Percentiles rank a stretch among this genome's conserved stretches.
Evolutionary conservation across 2,329 filamentous ascomycete species (phyloP).

Genomic region (Sphaceloma murrayae): DNA sequence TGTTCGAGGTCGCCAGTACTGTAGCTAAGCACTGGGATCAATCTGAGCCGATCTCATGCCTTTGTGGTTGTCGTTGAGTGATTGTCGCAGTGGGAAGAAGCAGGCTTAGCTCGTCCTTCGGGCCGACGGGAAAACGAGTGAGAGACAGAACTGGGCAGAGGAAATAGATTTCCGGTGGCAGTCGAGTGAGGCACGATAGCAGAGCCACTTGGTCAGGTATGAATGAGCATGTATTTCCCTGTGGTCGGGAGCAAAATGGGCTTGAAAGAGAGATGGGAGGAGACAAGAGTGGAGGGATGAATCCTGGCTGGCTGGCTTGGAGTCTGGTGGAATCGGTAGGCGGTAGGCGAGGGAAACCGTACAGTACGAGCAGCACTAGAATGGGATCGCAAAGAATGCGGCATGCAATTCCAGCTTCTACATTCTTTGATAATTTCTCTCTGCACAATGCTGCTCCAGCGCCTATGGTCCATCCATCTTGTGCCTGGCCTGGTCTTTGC

Average conservation of each 20-base stretch:
- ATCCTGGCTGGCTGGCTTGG: constrained; percentile 12
- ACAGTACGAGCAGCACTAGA: constrained; percentile 13
- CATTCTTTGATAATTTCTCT: no score
- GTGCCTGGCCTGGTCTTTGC: constrained; percentile 1
- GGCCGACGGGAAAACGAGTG: constrained; percentile 1
- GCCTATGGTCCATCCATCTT: no score
- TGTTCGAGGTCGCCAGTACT: constrained; percentile 14
- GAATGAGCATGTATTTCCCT: constrained; percentile 6
- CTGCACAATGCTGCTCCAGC: no score
- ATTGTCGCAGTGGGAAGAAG: constrained; percentile 9
- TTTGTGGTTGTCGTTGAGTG: constrained; percentile 1
- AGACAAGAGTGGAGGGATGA: constrained; percentile 14
- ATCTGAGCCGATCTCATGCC: constrained; percentile 9
- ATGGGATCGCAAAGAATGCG: constrained; percentile 7
- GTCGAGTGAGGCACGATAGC: not conserved
- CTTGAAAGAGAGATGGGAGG: constrained; percentile 8
- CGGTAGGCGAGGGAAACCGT: constrained; percentile 12
- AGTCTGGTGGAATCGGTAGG: constrained; percentile 11
- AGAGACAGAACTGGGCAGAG: not conserved
- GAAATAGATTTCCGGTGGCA: constrained; percentile 4
- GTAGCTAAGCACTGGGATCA: constrained; percentile 3
- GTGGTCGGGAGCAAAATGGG: constrained; percentile 3
- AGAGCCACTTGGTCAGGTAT: constrained; percentile 2
- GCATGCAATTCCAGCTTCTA: constrained; percentile 5
- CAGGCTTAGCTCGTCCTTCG: constrained; percentile 10